Conservation (phyloP, 352 stramenopile genomes). For the Phytophthora ohioensis region DNA sequence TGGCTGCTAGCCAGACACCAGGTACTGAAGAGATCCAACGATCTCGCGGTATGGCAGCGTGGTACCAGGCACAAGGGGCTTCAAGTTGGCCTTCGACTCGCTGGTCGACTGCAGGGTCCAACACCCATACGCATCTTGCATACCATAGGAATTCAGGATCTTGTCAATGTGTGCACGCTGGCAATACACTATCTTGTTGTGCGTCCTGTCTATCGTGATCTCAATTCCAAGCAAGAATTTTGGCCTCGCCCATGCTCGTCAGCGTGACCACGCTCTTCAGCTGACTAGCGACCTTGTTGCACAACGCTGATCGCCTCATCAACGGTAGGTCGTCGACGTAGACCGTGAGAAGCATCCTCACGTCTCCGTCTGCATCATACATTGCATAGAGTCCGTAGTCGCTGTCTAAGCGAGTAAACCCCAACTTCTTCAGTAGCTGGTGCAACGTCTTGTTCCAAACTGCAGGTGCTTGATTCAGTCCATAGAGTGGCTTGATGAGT, state of each 20-base stretch:
- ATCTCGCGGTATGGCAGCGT: too few relatives aligned
- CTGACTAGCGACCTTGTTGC: neutral
- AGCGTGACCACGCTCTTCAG: constrained; percentile 15
- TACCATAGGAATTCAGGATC: neutral
- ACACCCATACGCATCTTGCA: too few relatives aligned
- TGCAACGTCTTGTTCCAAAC: constrained; percentile 24
- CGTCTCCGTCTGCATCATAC: neutral
- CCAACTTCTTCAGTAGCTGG: neutral
- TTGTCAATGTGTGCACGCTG: constrained; percentile 9
- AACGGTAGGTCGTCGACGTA: neutral
- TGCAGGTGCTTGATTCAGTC: constrained; percentile 9
- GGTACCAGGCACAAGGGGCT: too few relatives aligned
- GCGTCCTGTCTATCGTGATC: too few relatives aligned
- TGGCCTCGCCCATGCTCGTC: constrained; percentile 28
- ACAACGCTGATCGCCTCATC: constrained; percentile 5
- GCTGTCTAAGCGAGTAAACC: constrained; percentile 5
- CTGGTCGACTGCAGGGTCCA: too few relatives aligned
- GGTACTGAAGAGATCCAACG: too few relatives aligned
- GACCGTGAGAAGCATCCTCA: constrained; percentile 8
- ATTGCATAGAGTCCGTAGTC: constrained; percentile 18
- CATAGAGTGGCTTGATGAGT: constrained; percentile 12
- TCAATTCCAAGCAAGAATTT: too few relatives aligned
- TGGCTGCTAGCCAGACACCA: too few relatives aligned
- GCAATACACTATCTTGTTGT: constrained; percentile 7
- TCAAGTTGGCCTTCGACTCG: too few relatives aligned